Evolutionary conservation across 306 rosid genomes (phyloP), one percentile per base, ranked within the genome.

Genomic region (Pyrus betulifolia): DNA sequence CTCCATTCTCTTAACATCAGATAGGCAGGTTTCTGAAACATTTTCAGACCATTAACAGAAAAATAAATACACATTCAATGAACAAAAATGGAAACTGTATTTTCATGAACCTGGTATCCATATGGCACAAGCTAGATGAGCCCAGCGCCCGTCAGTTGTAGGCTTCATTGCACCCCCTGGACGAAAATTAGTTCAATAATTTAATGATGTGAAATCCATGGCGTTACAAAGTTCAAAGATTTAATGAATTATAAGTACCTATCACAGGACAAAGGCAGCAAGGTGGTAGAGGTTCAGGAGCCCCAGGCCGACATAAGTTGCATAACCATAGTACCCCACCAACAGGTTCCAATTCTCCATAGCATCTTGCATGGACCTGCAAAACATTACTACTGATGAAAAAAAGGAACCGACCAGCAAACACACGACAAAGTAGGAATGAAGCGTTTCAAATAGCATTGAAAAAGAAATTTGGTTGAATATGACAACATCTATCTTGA

Each of bases 101-200:
- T 76, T 69, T 84, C 71, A 86, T 91, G 13, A 74, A 95, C 99
- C 99, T 76, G 99, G 99, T 85, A 95, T 95, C 99, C 99, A 95
- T 89, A 95, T 95, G 62, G 99, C 99, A 87, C 99, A 95, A 70
- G 99, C 97, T 78, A 95, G 85, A 86, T 95, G 99, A 82, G 98
- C 98, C 99, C 99, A 95, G 60, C 96, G 90, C 33, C 96, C 99
- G 88, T 95, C 98, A 65, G 93, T 92, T 70, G 99, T 92, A 81
- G 98, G 97, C 88, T 95, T 95, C 99, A 95, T 95, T 40, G 99
- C 99, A 78, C 99, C 99, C 80, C 99, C 99, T 95, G 80, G 49
- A 84, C 66, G 70, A 85, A 86, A 82, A 72, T 49, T 62, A 68
- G 71, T 67, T 75, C 60, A 62, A 59, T 77, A 57, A 75, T 49